Conservation (phyloP, 352 stramenopile species). For the Pythium dissotocum region DNA sequence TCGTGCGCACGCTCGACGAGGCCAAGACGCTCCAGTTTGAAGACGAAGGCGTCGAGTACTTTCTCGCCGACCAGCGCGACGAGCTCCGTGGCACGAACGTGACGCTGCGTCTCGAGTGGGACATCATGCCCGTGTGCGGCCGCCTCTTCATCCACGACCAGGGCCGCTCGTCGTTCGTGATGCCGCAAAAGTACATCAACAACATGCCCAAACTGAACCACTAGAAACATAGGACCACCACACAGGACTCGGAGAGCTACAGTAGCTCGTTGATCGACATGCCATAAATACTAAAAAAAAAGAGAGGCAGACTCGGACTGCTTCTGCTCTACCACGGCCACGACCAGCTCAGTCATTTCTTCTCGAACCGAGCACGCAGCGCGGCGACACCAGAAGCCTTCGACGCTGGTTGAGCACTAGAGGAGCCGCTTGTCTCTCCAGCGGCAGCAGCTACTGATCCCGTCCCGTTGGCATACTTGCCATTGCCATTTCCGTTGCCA, state of each 20-base stretch:
- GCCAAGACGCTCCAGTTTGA: slow-evolving; percentile 50
- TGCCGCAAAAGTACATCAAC: slow-evolving; percentile 72
- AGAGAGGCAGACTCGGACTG: slow-evolving; percentile 18
- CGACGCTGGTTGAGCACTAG: slow-evolving; percentile 1
- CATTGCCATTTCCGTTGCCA: slow-evolving; percentile 3
- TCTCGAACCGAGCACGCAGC: slow-evolving; percentile 73
- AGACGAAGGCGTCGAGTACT: slow-evolving; percentile 82
- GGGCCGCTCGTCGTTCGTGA: slow-evolving; percentile 49
- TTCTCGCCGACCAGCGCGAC: slow-evolving; percentile 76
- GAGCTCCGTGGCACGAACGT: slow-evolving; percentile 78
- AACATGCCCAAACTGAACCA: slow-evolving; percentile 41
- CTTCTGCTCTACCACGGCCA: not conserved
- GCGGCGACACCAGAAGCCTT: slow-evolving; percentile 53
- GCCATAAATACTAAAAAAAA: slow-evolving; percentile 22
- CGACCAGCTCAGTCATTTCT: slow-evolving; percentile 30
- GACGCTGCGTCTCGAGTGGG: slow-evolving; percentile 81
- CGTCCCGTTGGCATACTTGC: slow-evolving; percentile 8
- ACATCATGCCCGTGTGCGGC: slow-evolving; percentile 86
- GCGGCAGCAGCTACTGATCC: not conserved
- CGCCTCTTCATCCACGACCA: slow-evolving; percentile 70
- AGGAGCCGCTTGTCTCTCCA: not conserved
- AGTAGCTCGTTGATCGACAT: not conserved
- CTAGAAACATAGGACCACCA: slow-evolving; percentile 10
- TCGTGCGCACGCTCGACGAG: slow-evolving; percentile 65
- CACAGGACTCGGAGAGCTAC: not conserved